Evolutionary conservation across 1,284 basidiomycete genomes (phyloP), one percentile per base, ranked within the genome.

Genomic region (Hymenochaete sp.): DNA sequence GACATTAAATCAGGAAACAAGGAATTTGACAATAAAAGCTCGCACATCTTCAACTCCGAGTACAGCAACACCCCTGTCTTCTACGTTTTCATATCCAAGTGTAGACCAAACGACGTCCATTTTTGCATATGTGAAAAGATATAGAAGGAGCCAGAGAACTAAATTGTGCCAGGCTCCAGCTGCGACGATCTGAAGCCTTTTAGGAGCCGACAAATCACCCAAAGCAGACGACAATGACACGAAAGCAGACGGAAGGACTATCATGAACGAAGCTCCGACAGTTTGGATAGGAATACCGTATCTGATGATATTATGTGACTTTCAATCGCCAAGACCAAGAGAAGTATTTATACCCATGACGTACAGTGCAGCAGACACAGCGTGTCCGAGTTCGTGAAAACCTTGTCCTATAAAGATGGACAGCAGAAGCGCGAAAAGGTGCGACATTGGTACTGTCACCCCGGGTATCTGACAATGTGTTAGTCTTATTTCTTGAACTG

Each of bases 141-240:
- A 40, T 14, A 79, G 57, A 2, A 71, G 24, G 33, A 59, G 55
- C 63, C 67, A 73, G 35, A 76, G 60, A 1, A 71, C 51, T 7
- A 80, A 49, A 53, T 88, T 88, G 55, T 88, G 83, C 52, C 77
- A 82, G 8, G 82, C 77, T 4, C 84, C 85, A 2, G 77, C 74
- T 13, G 77, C 68, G 26, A 76, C 66, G 36, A 88, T 67, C 10
- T 79, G 71, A 5, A 77, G 59, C 22, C 73, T 72, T 3, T 69
- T 62, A 10, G 58, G 59, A 0, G 69, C 61, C 7, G 61, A 49
- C 2, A 77, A 56, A 3, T 59, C 57, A 6, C 69, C 65, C 3
- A 78, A 58, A 4, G 63, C 59, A 1, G 62, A 53, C 13, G 62
- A 46, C 38, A 85, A 70, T 0, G 70, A 64, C 7, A 86, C 79